Conservation (phyloP, 2,329 filamentous ascomycete species). For the Nemania abortiva region DNA sequence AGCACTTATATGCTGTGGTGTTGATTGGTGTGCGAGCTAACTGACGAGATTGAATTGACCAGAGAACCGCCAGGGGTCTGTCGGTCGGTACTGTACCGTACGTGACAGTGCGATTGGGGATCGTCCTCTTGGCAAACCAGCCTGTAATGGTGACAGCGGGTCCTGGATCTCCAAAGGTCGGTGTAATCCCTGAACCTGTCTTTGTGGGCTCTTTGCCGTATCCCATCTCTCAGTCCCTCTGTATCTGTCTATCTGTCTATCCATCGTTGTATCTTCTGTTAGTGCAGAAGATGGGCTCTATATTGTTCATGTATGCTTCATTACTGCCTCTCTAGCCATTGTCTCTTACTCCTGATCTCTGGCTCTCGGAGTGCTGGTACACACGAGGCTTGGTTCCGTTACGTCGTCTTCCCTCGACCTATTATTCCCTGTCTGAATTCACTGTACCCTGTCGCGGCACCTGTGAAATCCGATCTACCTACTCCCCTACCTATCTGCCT, state of each 20-base stretch:
- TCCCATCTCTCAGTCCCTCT: slow-evolving; percentile 5
- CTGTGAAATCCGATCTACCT: slow-evolving; percentile 42
- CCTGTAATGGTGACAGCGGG: slow-evolving; percentile 49
- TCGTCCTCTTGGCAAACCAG: slow-evolving; percentile 45
- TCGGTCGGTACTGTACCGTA: slow-evolving; percentile 35
- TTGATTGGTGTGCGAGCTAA: slow-evolving; percentile 46
- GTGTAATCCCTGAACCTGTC: slow-evolving; percentile 47
- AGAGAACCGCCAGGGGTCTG: slow-evolving; percentile 40
- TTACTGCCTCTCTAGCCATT: slow-evolving; percentile 13
- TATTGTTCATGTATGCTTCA: slow-evolving; percentile 13
- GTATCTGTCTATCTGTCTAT: neutral
- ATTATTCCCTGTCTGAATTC: slow-evolving; percentile 36
- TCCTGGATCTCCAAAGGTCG: slow-evolving; percentile 48
- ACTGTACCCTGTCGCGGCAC: slow-evolving; percentile 38
- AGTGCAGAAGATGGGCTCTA: slow-evolving; percentile 3
- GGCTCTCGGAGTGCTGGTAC: slow-evolving; percentile 11
- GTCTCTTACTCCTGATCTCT: slow-evolving; percentile 4
- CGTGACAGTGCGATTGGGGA: slow-evolving; percentile 46
- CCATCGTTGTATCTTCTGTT: neutral
- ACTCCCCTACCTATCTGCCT: slow-evolving; percentile 28
- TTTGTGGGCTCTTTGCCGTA: slow-evolving; percentile 34
- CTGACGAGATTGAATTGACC: slow-evolving; percentile 43
- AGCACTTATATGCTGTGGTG: slow-evolving; percentile 31
- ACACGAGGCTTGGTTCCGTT: slow-evolving; percentile 28
- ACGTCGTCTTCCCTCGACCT: slow-evolving; percentile 27